These are phyloP conservation scores for Pezicula radicicola DNA, from an alignment of 2,329 filamentous ascomycete genomes.

Conservation along the genomic window DNA sequence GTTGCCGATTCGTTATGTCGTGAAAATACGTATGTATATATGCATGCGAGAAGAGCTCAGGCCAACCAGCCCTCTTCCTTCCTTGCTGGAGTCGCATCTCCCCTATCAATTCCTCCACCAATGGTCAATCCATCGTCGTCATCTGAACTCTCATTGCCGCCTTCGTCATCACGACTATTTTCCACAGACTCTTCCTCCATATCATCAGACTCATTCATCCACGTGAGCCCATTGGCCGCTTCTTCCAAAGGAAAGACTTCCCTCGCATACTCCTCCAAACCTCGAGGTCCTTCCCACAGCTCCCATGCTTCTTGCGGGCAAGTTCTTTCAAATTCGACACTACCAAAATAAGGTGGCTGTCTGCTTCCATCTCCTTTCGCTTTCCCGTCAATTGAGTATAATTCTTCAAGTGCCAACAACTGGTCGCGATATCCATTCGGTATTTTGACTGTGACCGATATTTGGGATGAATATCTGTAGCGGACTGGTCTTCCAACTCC, in stretches of 20 bases:
- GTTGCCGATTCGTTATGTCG: background rate
- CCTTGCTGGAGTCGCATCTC: slow-evolving; percentile 24
- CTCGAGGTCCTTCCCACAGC: slow-evolving; percentile 88
- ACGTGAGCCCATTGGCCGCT: slow-evolving; percentile 86
- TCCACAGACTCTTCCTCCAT: slow-evolving; percentile 17
- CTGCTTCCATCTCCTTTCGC: slow-evolving; percentile 35
- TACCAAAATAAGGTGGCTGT: slow-evolving; percentile 64
- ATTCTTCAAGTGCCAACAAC: slow-evolving; percentile 64
- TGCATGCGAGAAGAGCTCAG: slow-evolving; percentile 8
- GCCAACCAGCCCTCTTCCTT: slow-evolving; percentile 29
- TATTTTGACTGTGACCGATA: slow-evolving; percentile 82
- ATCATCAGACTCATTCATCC: slow-evolving; percentile 68
- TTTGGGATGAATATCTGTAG: slow-evolving; percentile 69
- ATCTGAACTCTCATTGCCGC: slow-evolving; percentile 49
- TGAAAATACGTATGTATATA: background rate
- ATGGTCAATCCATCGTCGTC: slow-evolving; percentile 40
- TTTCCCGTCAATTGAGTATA: slow-evolving; percentile 45
- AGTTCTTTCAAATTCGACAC: slow-evolving; percentile 51
- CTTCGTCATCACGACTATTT: slow-evolving; percentile 10
- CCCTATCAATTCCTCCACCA: slow-evolving; percentile 16
- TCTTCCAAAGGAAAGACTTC: slow-evolving; percentile 96
- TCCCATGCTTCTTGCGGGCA: slow-evolving; percentile 74
- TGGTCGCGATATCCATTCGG: slow-evolving; percentile 87
- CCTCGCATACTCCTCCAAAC: slow-evolving; percentile 89
- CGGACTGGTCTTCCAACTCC: slow-evolving; percentile 75